Percentiles rank a stretch among this genome's conserved stretches.
phyloP scores from a whole-genome alignment of 495 filamentous ascomycete genomes.

The Chaetomium tenue region DNA sequence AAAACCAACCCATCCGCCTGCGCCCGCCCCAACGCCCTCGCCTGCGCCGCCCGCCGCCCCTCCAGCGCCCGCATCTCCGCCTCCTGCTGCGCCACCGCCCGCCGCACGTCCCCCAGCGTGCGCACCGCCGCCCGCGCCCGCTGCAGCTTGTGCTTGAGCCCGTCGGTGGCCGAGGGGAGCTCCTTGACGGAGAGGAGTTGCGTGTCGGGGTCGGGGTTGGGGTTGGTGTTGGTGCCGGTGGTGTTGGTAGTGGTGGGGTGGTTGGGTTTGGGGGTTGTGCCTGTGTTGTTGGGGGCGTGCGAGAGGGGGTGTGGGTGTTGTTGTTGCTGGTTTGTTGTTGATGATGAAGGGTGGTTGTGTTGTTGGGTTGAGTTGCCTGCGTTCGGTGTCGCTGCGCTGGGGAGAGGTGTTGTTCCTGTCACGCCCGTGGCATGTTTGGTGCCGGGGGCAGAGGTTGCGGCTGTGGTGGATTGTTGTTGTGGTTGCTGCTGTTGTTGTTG shows the following conservation, averaged over 20 bases:
- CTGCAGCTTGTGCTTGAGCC: slow-evolving; percentile 75
- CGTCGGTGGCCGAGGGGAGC: slow-evolving; percentile 68
- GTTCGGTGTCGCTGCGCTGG: slow-evolving; percentile 27
- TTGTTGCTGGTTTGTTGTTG: background rate
- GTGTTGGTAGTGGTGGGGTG: background rate
- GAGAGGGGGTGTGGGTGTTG: slow-evolving; percentile 11
- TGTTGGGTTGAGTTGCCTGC: background rate
- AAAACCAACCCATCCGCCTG: slow-evolving; percentile 44
- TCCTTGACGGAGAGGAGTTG: slow-evolving; percentile 66
- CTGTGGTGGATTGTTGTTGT: slow-evolving; percentile 24
- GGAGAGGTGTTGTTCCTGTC: slow-evolving; percentile 35
- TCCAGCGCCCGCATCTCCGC: slow-evolving; percentile 75
- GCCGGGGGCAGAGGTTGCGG: slow-evolving; percentile 22
- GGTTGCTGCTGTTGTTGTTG: slow-evolving; percentile 26
- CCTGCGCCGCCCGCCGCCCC: slow-evolving; percentile 60
- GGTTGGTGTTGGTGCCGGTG: slow-evolving; percentile 22
- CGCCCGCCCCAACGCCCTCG: slow-evolving; percentile 50
- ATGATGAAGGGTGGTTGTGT: background rate
- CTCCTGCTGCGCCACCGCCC: slow-evolving; percentile 74
- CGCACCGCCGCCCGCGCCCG: slow-evolving; percentile 68
- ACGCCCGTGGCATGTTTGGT: slow-evolving; percentile 23
- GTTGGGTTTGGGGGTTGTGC: background rate
- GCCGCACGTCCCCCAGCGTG: slow-evolving; percentile 68
- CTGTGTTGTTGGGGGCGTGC: slow-evolving; percentile 8
- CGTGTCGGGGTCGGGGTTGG: slow-evolving; percentile 19